These are phyloP conservation scores for Chrysoporthe austroafricana DNA, from an alignment of 2,329 filamentous ascomycete genomes.

Conservation along the genomic window DNA sequence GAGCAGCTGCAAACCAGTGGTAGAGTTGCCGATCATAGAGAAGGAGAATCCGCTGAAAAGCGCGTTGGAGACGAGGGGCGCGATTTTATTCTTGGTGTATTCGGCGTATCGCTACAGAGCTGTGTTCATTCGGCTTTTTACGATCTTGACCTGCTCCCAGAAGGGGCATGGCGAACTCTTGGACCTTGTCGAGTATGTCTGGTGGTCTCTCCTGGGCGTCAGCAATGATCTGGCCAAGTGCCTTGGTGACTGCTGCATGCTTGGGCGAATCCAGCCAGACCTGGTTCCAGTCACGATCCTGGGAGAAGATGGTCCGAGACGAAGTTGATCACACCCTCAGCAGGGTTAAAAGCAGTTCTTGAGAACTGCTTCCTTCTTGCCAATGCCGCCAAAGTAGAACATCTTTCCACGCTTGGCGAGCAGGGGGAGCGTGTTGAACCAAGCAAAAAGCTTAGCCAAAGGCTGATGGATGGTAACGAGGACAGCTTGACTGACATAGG, in stretches of 20 bases:
- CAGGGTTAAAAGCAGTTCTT: conserved; percentile 61
- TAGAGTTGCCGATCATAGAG: conserved; percentile 59
- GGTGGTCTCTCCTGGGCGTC: neutral
- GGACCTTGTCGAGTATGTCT: neutral
- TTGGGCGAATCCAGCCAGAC: conserved; percentile 53
- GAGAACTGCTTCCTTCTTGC: conserved; percentile 50
- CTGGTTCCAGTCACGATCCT: conserved; percentile 65
- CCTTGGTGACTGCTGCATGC: conserved; percentile 36
- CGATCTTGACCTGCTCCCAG: conserved; percentile 64
- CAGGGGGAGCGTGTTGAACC: conserved; percentile 60
- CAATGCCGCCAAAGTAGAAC: conserved; percentile 59
- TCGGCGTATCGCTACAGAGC: conserved; percentile 69
- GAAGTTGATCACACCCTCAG: conserved; percentile 60
- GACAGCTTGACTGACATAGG: conserved; percentile 62
- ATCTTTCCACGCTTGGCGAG: conserved; percentile 57
- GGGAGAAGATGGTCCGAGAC: conserved; percentile 56
- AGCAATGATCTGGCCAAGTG: conserved; percentile 46
- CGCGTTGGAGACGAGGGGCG: conserved; percentile 9
- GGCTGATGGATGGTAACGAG: conserved; percentile 66
- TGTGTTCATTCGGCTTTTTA: conserved; percentile 64
- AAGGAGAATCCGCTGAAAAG: conserved; percentile 64
- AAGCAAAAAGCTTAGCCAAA: conserved; percentile 57
- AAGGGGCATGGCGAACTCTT: conserved; percentile 71
- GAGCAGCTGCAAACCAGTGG: conserved; percentile 56
- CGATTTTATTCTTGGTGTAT: conserved; percentile 65